These are phyloP conservation scores for Candida pini DNA, from an alignment of 805 yeast genomes.

Conservation along the genomic window DNA sequence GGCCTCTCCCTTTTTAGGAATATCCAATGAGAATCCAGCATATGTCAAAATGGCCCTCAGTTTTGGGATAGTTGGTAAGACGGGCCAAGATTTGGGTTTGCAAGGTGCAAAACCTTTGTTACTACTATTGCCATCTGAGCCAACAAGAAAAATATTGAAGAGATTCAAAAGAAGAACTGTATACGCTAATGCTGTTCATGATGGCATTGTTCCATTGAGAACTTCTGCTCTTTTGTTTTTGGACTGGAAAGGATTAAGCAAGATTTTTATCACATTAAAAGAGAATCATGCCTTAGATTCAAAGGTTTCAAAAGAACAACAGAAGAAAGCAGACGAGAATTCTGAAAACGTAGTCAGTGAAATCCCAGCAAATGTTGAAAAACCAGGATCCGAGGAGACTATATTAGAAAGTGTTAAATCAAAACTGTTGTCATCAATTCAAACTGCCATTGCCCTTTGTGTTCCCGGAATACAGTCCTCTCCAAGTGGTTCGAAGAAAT, in stretches of 20 bases:
- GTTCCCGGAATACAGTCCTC: constrained; percentile 28
- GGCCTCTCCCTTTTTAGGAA: constrained; percentile 88
- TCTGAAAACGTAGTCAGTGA: constrained; percentile 17
- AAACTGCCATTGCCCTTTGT: constrained; percentile 39
- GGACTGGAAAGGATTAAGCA: constrained; percentile 73
- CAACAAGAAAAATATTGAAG: constrained; percentile 59
- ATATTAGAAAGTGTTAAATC: constrained; percentile 16
- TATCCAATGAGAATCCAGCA: constrained; percentile 80
- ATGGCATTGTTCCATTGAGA: constrained; percentile 92
- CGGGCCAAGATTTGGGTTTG: constrained; percentile 87
- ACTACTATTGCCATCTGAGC: constrained; percentile 68
- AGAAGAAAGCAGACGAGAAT: background rate
- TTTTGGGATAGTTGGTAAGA: constrained; percentile 85
- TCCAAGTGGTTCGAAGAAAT: constrained; percentile 13
- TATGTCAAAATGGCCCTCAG: constrained; percentile 79
- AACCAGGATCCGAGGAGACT: constrained; percentile 2
- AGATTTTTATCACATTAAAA: constrained; percentile 33
- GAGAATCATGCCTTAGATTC: constrained; percentile 7
- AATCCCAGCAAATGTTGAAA: constrained; percentile 26
- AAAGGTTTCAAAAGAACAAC: constrained; percentile 1
- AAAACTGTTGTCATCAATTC: constrained; percentile 33
- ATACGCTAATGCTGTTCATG: constrained; percentile 87
- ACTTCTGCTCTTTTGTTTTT: constrained; percentile 81
- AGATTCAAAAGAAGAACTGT: constrained; percentile 66
- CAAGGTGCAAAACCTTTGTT: constrained; percentile 56